Evolutionary conservation across 106 monocot species (phyloP), one percentile per base, ranked within the genome.

Genomic region (Ottelia alismoides): DNA sequence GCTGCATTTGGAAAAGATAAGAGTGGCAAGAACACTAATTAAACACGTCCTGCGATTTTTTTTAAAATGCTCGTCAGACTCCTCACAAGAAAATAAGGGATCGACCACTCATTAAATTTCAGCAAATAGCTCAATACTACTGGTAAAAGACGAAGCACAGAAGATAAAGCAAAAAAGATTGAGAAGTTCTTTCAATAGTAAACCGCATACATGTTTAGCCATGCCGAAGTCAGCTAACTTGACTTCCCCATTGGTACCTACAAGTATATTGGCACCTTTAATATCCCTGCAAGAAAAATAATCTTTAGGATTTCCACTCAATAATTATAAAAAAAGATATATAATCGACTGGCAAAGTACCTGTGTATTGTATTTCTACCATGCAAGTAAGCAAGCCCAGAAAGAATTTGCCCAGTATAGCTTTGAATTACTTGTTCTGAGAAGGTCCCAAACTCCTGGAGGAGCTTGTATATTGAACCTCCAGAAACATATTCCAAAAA

Each of bases 221-320:
- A 99, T 90, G 70, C 98, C 98, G 71, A 99, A 99, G 65, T 99
- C 98, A 56, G 98, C 98, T 66, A 99, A 78, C 54, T 99, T 99
- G 58, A 99, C 62, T 61, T 83, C 77, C 9, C 98, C 98, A 49
- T 79, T 83, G 43, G 98, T 72, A 62, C 73, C 98, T 18, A 99
- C 98, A 70, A 99, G 90, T 83, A 99, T 80, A 52, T 99, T 90
- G 51, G 90, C 98, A n/a, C 98, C 90, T 76, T 98, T 99, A 29
- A 99, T 77, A 74, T 99, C 98, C 74, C 98, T 99, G 74, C 27
- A 22, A 69, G 22, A 58, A 1, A 20, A 64, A 0, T 12, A 30
- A 12, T 51, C 23, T 62, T 22, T 30, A 4, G 3, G 4, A 51
- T 23, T 51, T 25, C 12, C 23, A 4, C 0, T n/a, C 27, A 20